phyloP scores from a whole-genome alignment of 345 rosid species.

The Boechera divaricarpa region DNA sequence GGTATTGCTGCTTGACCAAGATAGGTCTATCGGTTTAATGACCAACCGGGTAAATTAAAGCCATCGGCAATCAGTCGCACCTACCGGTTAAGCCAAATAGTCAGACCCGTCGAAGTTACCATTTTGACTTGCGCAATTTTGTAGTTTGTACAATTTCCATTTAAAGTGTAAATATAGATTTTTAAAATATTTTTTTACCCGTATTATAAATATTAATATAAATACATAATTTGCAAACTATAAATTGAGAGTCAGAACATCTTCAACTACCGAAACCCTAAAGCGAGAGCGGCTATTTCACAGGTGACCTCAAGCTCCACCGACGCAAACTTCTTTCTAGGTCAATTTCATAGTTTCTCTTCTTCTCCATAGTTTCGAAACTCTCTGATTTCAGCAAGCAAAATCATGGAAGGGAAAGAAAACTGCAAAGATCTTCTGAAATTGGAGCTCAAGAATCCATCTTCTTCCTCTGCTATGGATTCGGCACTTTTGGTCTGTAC shows the following conservation, averaged over 20 bases:
- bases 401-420: conserved; percentile 30
- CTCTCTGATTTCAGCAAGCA: neutral
- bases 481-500: conserved; percentile 31
- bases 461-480: conserved; percentile 26
- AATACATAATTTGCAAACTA: neutral
- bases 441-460: conserved; percentile 33
- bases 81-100: neutral
- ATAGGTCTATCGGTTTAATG: neutral
- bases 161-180: neutral
- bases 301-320: conserved; percentile 2
- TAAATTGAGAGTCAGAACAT: neutral
- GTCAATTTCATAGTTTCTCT: conserved; percentile 3
- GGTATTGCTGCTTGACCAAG: neutral
- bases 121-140: neutral
- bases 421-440: conserved; percentile 38
- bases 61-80: neutral
- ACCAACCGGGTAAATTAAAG: neutral
- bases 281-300: conserved; percentile 35
- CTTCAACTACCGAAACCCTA: conserved; percentile 35
- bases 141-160: conserved; percentile 1
- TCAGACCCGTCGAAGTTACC: neutral
- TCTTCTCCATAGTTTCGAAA: neutral
- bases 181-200: too few species aligned
- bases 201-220: neutral
- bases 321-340: neutral